These are phyloP conservation scores for Cymbopogon flexuosus DNA, from an alignment of 202 grass and related monocot genomes.

Conservation along the genomic window DNA sequence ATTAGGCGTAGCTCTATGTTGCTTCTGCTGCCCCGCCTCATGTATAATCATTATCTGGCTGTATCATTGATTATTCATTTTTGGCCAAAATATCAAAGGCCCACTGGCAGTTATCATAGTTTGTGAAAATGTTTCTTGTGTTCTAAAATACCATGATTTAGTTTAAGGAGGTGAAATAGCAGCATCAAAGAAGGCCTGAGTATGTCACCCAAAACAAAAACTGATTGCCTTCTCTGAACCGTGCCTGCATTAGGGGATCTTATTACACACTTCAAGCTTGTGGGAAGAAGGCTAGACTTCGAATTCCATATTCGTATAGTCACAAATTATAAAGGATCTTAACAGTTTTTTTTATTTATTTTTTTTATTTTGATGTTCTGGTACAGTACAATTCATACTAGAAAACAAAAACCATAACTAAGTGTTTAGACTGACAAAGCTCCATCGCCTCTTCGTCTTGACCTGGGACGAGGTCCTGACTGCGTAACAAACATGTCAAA, in stretches of 20 bases:
- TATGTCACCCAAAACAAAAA: not conserved
- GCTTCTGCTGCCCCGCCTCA: not conserved
- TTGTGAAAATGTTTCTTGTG: not conserved
- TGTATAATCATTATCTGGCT: not conserved
- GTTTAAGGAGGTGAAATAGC: not conserved
- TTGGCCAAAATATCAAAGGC: not conserved
- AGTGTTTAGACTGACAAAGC: not conserved
- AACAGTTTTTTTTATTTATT: not conserved
- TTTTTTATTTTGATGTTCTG: no score
- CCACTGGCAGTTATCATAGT: not conserved
- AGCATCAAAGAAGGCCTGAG: not conserved
- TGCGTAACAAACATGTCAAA: no score
- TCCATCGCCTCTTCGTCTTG: no score
- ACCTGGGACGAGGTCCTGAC: no score
- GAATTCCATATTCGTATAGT: no score
- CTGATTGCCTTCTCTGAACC: no score
- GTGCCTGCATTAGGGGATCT: no score
- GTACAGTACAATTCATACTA: not conserved
- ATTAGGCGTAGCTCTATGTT: conserved; percentile 24
- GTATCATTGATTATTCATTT: conserved; percentile 2
- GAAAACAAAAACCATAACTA: not conserved
- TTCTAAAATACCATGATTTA: not conserved
- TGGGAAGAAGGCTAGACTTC: no score
- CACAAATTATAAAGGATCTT: not conserved
- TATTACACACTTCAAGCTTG: no score